Evolutionary conservation across 306 rosid genomes (phyloP).

Genomic region (Amphicarpaea edgeworthii): DNA sequence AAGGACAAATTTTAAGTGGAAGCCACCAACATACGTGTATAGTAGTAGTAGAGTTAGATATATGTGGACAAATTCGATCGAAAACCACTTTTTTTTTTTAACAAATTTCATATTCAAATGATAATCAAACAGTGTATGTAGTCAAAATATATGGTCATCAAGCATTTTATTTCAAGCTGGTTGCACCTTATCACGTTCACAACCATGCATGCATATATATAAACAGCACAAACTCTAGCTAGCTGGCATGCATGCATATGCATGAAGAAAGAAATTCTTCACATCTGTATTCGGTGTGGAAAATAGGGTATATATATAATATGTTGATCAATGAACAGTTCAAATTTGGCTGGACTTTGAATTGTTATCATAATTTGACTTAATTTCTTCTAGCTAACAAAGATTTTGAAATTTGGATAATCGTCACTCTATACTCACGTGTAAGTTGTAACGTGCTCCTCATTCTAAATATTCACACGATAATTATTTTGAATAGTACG

Average conservation of each 20-base stretch:
- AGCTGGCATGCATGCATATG: slow-evolving; percentile 29
- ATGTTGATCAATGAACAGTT: slow-evolving; percentile 35
- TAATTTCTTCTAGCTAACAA: slow-evolving; percentile 5
- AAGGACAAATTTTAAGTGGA: not conserved
- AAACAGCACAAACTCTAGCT: slow-evolving; percentile 10
- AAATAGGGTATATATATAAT: not conserved
- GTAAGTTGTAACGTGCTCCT: too few species aligned
- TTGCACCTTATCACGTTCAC: not conserved
- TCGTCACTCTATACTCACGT: too few species aligned
- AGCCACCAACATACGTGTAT: not conserved
- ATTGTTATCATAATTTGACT: slow-evolving; percentile 22
- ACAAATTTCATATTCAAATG: not conserved
- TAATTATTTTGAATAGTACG: too few species aligned
- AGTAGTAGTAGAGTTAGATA: not conserved
- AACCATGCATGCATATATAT: not conserved
- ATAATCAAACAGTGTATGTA: slow-evolving; percentile 24
- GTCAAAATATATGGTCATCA: not conserved
- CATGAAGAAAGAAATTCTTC: not conserved
- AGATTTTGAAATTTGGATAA: not conserved
- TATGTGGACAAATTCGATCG: too few species aligned
- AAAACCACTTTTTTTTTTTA: too few species aligned
- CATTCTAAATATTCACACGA: too few species aligned
- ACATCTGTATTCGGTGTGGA: slow-evolving; percentile 32
- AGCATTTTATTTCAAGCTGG: too few species aligned
- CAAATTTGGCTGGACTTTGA: slow-evolving; percentile 39